phyloP scores from a whole-genome alignment of 306 rosid genomes.

The Vachellia pachyceras region DNA sequence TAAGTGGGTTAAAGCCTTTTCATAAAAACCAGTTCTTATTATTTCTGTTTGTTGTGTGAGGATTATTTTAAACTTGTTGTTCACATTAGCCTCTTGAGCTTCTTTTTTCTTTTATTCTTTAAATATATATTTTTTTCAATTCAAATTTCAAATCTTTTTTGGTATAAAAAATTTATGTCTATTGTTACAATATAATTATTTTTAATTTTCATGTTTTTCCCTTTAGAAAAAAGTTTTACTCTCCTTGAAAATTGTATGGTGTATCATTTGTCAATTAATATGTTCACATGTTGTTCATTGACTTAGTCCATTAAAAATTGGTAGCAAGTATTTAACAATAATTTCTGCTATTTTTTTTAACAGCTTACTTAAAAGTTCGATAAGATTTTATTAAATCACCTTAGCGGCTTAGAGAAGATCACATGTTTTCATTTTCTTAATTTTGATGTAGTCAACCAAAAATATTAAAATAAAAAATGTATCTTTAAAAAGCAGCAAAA shows the following conservation, averaged over 20 bases:
- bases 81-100: neutral
- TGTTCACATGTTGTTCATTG: neutral
- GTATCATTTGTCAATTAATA: neutral
- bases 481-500: neutral
- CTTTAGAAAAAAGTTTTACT: neutral
- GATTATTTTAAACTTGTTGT: too few relatives aligned
- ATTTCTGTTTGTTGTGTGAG: too few relatives aligned
- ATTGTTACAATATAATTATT: neutral
- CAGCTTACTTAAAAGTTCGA: neutral
- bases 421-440: neutral
- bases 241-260: neutral
- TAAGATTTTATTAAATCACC: neutral
- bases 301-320: neutral
- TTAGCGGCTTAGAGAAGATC: neutral
- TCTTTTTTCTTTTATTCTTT: too few relatives aligned
- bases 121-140: too few relatives aligned
- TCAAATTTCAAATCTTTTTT: neutral
- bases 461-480: neutral
- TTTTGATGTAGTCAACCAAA: neutral
- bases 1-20: too few relatives aligned
- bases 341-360: neutral
- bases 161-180: too few relatives aligned
- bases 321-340: neutral
- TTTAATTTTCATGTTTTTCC: neutral
- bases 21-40: too few relatives aligned